Conservation (phyloP, 176 grass and related monocot species). For the Thalia dealbata region DNA sequence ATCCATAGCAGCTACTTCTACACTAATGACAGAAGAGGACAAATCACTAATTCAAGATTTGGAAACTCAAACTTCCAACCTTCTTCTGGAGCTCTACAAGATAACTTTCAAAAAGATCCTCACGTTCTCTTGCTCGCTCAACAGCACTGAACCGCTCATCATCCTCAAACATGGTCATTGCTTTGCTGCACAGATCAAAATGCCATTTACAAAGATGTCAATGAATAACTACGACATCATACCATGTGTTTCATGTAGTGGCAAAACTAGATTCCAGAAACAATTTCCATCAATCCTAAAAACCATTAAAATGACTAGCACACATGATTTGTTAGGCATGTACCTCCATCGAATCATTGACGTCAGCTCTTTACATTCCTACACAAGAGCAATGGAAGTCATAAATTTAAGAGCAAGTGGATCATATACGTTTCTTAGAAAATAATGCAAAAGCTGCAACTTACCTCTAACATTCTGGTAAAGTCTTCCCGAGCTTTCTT, state of each 20-base stretch:
- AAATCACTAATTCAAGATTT: neutral
- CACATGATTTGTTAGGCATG: constrained; percentile 8
- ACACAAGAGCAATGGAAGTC: constrained; percentile 20
- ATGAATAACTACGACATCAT: neutral
- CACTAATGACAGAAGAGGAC: neutral
- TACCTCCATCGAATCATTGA: constrained; percentile 91
- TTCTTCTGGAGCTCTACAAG: constrained; percentile 90
- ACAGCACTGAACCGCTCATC: constrained; percentile 68
- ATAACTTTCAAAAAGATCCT: constrained; percentile 96
- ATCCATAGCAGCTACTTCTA: neutral
- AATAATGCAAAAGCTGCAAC: neutral
- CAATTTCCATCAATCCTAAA: neutral
- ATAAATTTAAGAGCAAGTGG: constrained; percentile 1
- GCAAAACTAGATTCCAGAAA: neutral
- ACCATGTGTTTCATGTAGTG: neutral
- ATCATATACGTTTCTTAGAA: neutral
- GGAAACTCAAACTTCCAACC: constrained; percentile 28
- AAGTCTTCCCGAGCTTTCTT: constrained; percentile 96
- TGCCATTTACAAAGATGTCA: neutral
- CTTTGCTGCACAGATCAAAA: constrained; percentile 46
- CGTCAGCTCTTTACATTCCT: constrained; percentile 84
- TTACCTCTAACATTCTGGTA: constrained; percentile 78
- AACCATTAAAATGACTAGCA: neutral
- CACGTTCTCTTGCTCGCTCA: constrained; percentile 72
- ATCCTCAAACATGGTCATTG: constrained; percentile 76